A percentile compares a stretch with the other conserved stretches of the same genome.
These are phyloP conservation scores for Cerrena zonata DNA, from an alignment of 1,284 basidiomycete species.

Conservation along the genomic window DNA sequence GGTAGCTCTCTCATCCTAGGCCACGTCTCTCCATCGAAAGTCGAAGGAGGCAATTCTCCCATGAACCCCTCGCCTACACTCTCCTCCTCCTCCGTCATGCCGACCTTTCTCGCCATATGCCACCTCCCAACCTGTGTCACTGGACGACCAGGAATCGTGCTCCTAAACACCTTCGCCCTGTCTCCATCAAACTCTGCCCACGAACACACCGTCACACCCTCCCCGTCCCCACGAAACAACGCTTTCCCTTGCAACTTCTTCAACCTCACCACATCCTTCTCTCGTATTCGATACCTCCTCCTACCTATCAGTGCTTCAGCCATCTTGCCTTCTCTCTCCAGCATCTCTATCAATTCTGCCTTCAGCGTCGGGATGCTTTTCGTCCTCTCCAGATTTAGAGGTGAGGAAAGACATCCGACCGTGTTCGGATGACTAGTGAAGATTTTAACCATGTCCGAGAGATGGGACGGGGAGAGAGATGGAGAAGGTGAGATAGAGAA, in stretches of 20 bases:
- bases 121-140: constrained; percentile 63
- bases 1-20: no score
- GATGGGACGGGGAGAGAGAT: constrained; percentile 27
- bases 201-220: constrained; percentile 49
- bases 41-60: not conserved
- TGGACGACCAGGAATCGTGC: constrained; percentile 50
- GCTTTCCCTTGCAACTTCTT: no score
- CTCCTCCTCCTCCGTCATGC: not conserved
- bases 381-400: constrained; percentile 27
- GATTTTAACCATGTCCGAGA: constrained; percentile 40
- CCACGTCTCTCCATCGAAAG: not conserved
- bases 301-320: no score
- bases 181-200: constrained; percentile 42
- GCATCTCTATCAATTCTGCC: no score
- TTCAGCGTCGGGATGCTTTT: constrained; percentile 9
- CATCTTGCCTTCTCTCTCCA: no score
- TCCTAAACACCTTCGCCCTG: constrained; percentile 45
- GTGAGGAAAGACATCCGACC: constrained; percentile 56
- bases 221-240: no score
- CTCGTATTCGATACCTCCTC: no score
- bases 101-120: constrained; percentile 44
- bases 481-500: constrained; percentile 38
- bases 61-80: no score
- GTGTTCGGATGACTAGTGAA: constrained; percentile 41
- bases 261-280: no score